Conservation (phyloP, 495 filamentous ascomycete species). For the Podospora australis region DNA sequence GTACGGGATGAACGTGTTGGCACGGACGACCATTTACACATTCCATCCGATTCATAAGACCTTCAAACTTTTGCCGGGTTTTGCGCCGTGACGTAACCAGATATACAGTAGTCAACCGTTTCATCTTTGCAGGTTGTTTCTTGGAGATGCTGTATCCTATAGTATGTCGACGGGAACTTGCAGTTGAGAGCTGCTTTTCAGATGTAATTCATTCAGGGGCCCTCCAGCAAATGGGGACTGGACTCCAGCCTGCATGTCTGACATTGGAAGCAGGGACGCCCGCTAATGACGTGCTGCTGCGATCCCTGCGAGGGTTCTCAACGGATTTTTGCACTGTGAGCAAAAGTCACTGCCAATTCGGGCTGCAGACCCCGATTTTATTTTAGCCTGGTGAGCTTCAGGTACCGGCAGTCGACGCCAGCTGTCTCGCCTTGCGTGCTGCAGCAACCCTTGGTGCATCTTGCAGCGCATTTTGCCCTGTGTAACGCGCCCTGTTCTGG, state of each 20-base stretch:
- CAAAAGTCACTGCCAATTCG: background rate
- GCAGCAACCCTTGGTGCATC: background rate
- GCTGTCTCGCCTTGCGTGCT: conserved; percentile 1
- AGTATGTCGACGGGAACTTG: too few species aligned
- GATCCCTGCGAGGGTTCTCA: background rate
- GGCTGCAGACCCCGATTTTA: conserved; percentile 4
- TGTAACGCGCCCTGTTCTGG: background rate
- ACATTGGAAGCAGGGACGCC: background rate
- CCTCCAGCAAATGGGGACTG: too few species aligned
- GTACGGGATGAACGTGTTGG: too few species aligned
- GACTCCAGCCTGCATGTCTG: conserved; percentile 7
- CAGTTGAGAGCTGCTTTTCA: too few species aligned
- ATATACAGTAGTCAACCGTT: too few species aligned
- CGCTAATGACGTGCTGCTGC: background rate
- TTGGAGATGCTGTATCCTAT: too few species aligned
- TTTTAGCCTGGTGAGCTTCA: conserved; percentile 11
- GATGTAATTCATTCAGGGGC: too few species aligned
- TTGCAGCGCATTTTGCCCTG: background rate
- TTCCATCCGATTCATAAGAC: too few species aligned
- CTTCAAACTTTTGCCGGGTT: too few species aligned
- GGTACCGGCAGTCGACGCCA: conserved; percentile 5
- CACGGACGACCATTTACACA: too few species aligned
- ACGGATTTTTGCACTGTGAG: conserved; percentile 6
- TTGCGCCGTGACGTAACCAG: too few species aligned
- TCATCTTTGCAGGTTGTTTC: too few species aligned